phyloP scores from a whole-genome alignment of 148 eudicot species.

The Beta vulgaris region DNA sequence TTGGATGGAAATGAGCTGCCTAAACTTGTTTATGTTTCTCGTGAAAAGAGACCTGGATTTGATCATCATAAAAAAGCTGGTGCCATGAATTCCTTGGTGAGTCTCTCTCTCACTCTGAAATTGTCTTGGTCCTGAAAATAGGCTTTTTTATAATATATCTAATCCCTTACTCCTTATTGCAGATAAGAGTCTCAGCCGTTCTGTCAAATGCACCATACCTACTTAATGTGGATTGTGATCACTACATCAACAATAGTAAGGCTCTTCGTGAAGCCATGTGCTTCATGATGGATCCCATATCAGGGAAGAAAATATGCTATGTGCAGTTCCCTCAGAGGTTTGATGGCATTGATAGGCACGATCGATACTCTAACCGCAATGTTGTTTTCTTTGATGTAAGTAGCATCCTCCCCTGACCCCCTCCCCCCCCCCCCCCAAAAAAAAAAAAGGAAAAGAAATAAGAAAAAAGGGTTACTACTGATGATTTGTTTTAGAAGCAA shows the following conservation, averaged over 20 bases:
- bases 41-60: conserved; percentile 96
- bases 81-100: conserved; percentile 96
- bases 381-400: conserved; percentile 95
- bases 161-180: not conserved
- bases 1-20: conserved; percentile 82
- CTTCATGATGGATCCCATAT: conserved; percentile 93
- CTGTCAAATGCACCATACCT: conserved; percentile 91
- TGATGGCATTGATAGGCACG: conserved; percentile 96
- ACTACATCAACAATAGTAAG: conserved; percentile 89
- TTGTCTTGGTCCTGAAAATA: not conserved
- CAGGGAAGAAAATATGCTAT: conserved; percentile 94
- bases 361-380: conserved; percentile 86
- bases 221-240: conserved; percentile 94
- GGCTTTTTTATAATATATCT: too few species aligned
- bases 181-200: conserved; percentile 88
- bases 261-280: conserved; percentile 98
- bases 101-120: conserved; percentile 2
- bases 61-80: conserved; percentile 99
- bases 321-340: conserved; percentile 95
- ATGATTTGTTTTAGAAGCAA: not conserved
- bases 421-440: too few species aligned
- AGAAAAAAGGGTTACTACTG: too few species aligned
- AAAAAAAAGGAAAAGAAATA: too few species aligned
- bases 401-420: conserved; percentile 9
- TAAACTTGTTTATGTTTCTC: conserved; percentile 93